Percentiles rank a stretch among this genome's conserved stretches.
Conservation (phyloP, 2,329 filamentous ascomycete genomes). For the Venturia pyrina region DNA sequence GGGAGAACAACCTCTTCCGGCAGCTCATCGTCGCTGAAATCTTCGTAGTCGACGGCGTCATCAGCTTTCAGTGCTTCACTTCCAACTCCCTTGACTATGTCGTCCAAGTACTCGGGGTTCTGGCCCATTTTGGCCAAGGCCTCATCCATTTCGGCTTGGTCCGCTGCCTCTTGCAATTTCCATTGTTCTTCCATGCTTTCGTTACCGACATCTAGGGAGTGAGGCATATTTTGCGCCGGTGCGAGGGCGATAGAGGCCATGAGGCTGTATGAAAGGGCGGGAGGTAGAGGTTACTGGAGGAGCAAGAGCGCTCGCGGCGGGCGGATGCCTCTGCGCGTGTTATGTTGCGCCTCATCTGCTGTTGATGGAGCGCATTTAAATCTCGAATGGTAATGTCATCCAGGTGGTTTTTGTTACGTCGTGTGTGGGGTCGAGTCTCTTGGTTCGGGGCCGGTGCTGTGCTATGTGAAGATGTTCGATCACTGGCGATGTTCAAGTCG, state of each 20-base stretch:
- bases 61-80: constrained; percentile 66
- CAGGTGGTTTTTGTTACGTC: not conserved
- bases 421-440: not conserved
- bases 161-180: not conserved
- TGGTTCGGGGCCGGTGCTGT: not conserved
- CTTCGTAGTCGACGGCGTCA: constrained; percentile 82
- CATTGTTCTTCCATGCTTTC: not conserved
- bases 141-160: not conserved
- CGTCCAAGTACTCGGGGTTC: not conserved
- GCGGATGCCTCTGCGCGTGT: constrained; percentile 3
- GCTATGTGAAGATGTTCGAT: not conserved
- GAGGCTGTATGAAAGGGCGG: not conserved
- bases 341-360: constrained; percentile 6
- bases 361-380: not conserved
- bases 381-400: not conserved
- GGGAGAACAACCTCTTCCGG: constrained; percentile 56
- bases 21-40: constrained; percentile 85
- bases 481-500: not conserved
- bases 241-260: constrained; percentile 3
- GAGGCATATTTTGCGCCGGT: constrained; percentile 7
- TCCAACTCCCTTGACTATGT: not conserved
- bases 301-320: constrained; percentile 1
- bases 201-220: not conserved
- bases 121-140: not conserved
- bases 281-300: not conserved